Percentiles rank a stretch among this genome's conserved stretches.
Conservation (phyloP, 2,329 filamentous ascomycete genomes). For the Apiospora saccharicola region DNA sequence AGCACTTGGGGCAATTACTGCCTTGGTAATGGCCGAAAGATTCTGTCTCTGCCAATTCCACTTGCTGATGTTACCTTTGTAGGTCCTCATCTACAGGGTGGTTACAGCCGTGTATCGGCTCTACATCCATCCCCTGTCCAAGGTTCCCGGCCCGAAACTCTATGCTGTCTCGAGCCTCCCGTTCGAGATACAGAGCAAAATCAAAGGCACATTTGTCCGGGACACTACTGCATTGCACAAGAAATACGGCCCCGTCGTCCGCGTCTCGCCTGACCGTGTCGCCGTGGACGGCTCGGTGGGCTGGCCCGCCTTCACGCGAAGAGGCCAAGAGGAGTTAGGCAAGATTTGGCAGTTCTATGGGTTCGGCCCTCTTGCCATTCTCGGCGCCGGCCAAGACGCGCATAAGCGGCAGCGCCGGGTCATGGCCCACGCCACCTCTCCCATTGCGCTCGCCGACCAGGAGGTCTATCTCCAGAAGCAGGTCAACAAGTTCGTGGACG, state of each 20-base stretch:
- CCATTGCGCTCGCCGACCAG: not conserved
- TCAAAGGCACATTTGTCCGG: not conserved
- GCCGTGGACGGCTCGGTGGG: conserved; percentile 20
- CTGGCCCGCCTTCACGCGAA: conserved; percentile 19
- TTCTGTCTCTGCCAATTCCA: accelerated
- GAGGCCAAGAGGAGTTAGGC: conserved; percentile 9
- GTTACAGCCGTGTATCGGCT: conserved; percentile 24
- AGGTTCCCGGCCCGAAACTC: conserved; percentile 26
- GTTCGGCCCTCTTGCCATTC: not conserved
- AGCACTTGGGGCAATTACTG: not conserved
- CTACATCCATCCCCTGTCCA: conserved; percentile 24
- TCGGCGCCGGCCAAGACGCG: not conserved
- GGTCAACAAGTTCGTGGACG: not conserved
- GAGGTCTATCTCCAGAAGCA: conserved; percentile 11
- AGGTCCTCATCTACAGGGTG: conserved; percentile 1
- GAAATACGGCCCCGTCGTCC: conserved; percentile 26
- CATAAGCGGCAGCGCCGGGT: conserved; percentile 16
- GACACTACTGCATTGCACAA: conserved; percentile 4
- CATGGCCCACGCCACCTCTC: not conserved
- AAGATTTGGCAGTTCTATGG: conserved; percentile 24
- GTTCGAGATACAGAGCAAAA: conserved; percentile 14
- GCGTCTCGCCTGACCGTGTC: conserved; percentile 22
- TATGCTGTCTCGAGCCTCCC: conserved; percentile 4
- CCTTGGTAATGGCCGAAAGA: not conserved
- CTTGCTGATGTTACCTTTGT: not conserved